Evolutionary conservation across 345 rosid species (phyloP).

Genomic region (Syzygium aqueum): DNA sequence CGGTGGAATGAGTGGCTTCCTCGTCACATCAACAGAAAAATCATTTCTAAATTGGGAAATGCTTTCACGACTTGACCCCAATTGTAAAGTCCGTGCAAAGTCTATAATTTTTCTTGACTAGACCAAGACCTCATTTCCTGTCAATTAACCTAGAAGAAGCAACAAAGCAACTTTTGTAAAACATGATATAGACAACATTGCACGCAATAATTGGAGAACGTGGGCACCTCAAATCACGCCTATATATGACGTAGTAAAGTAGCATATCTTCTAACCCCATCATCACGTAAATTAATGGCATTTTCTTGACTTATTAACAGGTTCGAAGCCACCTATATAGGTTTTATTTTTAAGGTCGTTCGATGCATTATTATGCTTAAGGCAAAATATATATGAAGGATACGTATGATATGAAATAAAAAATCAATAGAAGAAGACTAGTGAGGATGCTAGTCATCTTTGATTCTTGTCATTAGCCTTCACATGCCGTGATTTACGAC

Average conservation of each 20-base stretch:
- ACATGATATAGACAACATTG: too few species aligned
- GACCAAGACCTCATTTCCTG: neutral
- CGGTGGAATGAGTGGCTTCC: neutral
- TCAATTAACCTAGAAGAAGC: neutral
- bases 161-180: neutral
- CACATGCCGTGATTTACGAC: too few species aligned
- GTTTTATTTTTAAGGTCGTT: neutral
- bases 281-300: neutral
- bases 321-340: neutral
- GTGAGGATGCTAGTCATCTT: neutral
- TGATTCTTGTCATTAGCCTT: neutral
- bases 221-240: neutral
- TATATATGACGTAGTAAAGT: too few species aligned
- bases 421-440: neutral
- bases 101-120: neutral
- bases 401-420: neutral
- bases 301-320: neutral
- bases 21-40: neutral
- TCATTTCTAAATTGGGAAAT: neutral
- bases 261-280: neutral
- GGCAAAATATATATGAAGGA: neutral
- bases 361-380: neutral
- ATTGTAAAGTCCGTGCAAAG: neutral
- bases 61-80: neutral
- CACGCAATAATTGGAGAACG: neutral